Percentiles rank a stretch among this genome's conserved stretches.
Conservation (phyloP, 1,284 basidiomycete genomes). For the Irpex sp. region DNA sequence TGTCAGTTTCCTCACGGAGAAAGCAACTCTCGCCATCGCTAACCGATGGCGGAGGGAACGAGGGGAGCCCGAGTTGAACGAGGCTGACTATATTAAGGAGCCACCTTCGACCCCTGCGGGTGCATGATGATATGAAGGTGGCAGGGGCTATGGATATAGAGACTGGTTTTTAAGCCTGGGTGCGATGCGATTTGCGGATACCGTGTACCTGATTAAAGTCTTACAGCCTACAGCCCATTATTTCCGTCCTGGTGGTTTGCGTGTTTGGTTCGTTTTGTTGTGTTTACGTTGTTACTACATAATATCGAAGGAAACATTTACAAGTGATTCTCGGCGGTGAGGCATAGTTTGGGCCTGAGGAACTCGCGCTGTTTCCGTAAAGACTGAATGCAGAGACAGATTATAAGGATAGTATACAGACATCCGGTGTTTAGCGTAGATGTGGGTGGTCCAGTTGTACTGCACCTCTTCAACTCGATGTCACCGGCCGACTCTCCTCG, state of each 20-base stretch:
- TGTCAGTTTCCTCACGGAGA: conserved; percentile 70
- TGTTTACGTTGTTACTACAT: too few species aligned
- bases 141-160: background rate
- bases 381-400: background rate
- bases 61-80: conserved; percentile 60
- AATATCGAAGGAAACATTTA: too few species aligned
- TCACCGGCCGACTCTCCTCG: conserved; percentile 57
- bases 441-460: conserved; percentile 46
- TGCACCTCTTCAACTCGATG: conserved; percentile 35
- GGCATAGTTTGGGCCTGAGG: too few species aligned
- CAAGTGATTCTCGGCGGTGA: too few species aligned
- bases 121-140: background rate
- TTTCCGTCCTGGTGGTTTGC: background rate
- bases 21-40: conserved; percentile 54
- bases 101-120: background rate
- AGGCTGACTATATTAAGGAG: conserved; percentile 38
- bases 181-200: too few species aligned
- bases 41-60: conserved; percentile 79
- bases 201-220: too few species aligned
- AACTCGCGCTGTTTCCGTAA: too few species aligned
- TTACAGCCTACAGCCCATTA: too few species aligned
- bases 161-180: too few species aligned
- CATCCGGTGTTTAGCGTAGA: background rate
- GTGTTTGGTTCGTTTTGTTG: too few species aligned
- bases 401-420: background rate